Evolutionary conservation across 257 asterid genomes (phyloP), one percentile per base, ranked within the genome.

Genomic region (Solanum stenotomum): DNA sequence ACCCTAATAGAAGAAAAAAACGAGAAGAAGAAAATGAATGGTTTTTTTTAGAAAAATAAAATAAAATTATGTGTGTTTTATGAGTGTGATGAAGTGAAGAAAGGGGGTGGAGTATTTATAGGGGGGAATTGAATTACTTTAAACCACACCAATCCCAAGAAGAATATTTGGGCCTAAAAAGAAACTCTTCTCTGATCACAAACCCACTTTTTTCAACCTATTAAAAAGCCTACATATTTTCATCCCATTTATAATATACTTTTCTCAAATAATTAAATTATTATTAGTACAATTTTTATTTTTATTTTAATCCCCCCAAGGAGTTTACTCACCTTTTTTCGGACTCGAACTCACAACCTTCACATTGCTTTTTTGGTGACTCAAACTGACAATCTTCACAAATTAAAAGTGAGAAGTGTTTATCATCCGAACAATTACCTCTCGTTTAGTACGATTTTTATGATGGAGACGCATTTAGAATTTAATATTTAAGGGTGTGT

Each of bases 91-190:
- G 37, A 38, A 72, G 22, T 18, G 84, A 27, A 59, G 87, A 33
- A 13, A 74, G 83, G 87, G 87, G 59, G 90, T 89, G 88, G 6
- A 65, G 90, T 92, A 94, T 96, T 93, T 96, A 93, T 96, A 96
- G 96, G 89, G 78, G 77, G 87, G 89, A 93, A 89, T 23, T 84
- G 88, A 90, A 87, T 91, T 85, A 90, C 81, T 91, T 93, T 86
- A 33, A 71, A 72, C 94, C 42, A 3, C 97, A 92, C 93, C 98
- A 95, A 96, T 95, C 99, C 99, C 99, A 88, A 96, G 97, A 95
- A 93, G 98, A 96, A 95, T 95, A 94, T 96, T 93, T 93, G 93
- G 95, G 94, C 91, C 91, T 91, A 90, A 33, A 87, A 85, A 67
- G 44, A 34, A 85, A 79, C 89, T 87, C 91, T 90, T 33, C 49